A percentile compares a stretch with the other conserved stretches of the same genome.
Conservation (phyloP, 345 rosid species). For the Xanthoceras sorbifolium region DNA sequence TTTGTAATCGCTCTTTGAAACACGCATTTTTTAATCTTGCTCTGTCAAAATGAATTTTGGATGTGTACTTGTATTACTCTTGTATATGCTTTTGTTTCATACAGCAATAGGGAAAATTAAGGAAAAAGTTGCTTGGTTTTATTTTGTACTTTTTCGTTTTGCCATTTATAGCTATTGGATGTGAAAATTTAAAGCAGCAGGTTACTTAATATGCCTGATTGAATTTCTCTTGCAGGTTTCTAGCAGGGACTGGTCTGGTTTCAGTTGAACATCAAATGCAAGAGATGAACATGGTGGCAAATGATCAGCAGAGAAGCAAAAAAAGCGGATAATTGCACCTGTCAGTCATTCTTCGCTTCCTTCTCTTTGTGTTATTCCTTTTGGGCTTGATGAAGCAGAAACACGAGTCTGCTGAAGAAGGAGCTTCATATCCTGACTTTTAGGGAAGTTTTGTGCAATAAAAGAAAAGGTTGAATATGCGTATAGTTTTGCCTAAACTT, state of each 20-base stretch:
- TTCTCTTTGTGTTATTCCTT: conserved; percentile 41
- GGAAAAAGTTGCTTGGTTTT: background rate
- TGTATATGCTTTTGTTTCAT: background rate
- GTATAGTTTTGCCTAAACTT: no score
- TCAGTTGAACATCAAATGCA: conserved; percentile 78
- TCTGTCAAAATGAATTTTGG: conserved; percentile 5
- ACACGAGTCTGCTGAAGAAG: conserved; percentile 45
- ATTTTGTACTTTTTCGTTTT: background rate
- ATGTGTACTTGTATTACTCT: background rate
- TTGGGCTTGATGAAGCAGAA: conserved; percentile 53
- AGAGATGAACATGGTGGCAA: conserved; percentile 64
- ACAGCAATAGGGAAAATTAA: background rate
- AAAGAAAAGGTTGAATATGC: no score
- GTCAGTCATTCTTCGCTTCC: conserved; percentile 25
- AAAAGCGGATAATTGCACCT: conserved; percentile 1
- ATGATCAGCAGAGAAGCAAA: conserved; percentile 35
- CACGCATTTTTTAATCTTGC: background rate
- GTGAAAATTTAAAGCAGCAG: background rate
- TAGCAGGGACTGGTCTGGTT: conserved; percentile 77
- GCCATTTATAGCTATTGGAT: background rate
- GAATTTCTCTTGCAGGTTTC: conserved; percentile 64
- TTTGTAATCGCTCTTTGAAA: background rate
- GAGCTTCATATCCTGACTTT: conserved; percentile 56
- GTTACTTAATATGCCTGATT: conserved; percentile 15
- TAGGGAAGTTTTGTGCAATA: no score